Percentiles rank a stretch among this genome's conserved stretches.
Conservation (phyloP, 2,329 filamentous ascomycete species). For the Rhynchosporium graminicola region DNA sequence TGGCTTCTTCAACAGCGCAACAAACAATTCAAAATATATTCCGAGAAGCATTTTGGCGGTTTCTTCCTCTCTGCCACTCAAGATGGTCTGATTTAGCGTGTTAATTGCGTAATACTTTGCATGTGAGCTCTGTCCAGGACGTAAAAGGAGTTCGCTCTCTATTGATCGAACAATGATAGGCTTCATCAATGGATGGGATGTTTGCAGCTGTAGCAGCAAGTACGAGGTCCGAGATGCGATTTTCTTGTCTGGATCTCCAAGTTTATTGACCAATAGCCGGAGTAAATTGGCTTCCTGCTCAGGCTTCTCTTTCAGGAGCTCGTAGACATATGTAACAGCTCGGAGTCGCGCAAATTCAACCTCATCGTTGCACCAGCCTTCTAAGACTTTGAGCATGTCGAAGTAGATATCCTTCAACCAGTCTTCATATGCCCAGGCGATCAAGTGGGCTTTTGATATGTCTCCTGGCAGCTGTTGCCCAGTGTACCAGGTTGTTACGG, state of each 20-base stretch:
- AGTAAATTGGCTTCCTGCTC: conserved; percentile 96
- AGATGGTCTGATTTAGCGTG: conserved; percentile 93
- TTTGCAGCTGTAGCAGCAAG: conserved; percentile 86
- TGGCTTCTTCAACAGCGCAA: conserved; percentile 70
- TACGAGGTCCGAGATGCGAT: conserved; percentile 93
- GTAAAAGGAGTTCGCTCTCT: conserved; percentile 84
- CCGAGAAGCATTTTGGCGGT: conserved; percentile 79
- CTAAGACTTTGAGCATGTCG: conserved; percentile 85
- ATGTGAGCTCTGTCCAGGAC: conserved; percentile 81
- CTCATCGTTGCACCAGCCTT: conserved; percentile 92
- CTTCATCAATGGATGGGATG: conserved; percentile 92
- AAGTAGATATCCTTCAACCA: conserved; percentile 96
- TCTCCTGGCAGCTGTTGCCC: conserved; percentile 72
- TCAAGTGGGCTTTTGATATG: conserved; percentile 74
- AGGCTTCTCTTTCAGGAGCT: conserved; percentile 89
- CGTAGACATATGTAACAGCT: conserved; percentile 88
- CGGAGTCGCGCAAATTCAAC: conserved; percentile 89
- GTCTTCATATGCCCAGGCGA: conserved; percentile 90
- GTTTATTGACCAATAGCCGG: conserved; percentile 89
- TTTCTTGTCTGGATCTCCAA: conserved; percentile 93
- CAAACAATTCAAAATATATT: conserved; percentile 91
- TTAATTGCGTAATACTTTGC: conserved; percentile 96
- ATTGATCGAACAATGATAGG: conserved; percentile 79
- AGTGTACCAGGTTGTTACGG: conserved; percentile 60
- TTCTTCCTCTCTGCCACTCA: conserved; percentile 79